phyloP scores from a whole-genome alignment of 139 green algal genomes.

The Chlamydomonas incerta region DNA sequence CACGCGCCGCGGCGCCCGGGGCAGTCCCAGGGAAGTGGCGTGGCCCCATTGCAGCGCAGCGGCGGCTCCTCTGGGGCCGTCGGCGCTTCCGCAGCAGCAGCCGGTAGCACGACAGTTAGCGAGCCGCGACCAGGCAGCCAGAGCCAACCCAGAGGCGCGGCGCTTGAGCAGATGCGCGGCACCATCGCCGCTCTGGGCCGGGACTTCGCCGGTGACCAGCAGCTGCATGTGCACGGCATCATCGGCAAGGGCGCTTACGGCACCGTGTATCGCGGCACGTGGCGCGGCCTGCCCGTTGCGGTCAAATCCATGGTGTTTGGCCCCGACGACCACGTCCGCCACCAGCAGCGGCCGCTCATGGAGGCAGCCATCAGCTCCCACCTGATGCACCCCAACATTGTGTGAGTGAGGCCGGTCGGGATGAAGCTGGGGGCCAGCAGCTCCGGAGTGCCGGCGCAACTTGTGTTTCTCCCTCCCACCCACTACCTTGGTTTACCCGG shows the following conservation, averaged over 20 bases:
- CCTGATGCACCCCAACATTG: constrained; percentile 53
- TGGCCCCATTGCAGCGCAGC: no score
- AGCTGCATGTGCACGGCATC: constrained; percentile 33
- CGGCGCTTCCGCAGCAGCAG: no score
- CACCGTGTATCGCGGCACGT: constrained; percentile 43
- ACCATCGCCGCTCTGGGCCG: constrained; percentile 14
- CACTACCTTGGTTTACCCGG: no score
- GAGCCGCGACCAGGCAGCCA: background rate
- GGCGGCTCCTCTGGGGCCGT: no score
- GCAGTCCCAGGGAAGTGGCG: no score
- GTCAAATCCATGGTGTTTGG: constrained; percentile 48
- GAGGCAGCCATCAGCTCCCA: constrained; percentile 51
- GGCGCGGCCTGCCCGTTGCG: constrained; percentile 41
- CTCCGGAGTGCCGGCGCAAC: no score
- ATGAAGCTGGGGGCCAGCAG: background rate
- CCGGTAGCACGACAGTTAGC: background rate
- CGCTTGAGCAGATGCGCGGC: background rate
- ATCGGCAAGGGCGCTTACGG: constrained; percentile 46
- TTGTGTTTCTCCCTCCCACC: no score
- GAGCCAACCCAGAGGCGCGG: no score
- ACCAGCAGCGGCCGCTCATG: constrained; percentile 31
- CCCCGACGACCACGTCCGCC: background rate
- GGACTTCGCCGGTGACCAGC: constrained; percentile 28
- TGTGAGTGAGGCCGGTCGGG: constrained; percentile 1
- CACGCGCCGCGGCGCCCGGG: no score